These are phyloP conservation scores for Tympanopsis confertula DNA, from an alignment of 2,329 filamentous ascomycete genomes.

Conservation along the genomic window DNA sequence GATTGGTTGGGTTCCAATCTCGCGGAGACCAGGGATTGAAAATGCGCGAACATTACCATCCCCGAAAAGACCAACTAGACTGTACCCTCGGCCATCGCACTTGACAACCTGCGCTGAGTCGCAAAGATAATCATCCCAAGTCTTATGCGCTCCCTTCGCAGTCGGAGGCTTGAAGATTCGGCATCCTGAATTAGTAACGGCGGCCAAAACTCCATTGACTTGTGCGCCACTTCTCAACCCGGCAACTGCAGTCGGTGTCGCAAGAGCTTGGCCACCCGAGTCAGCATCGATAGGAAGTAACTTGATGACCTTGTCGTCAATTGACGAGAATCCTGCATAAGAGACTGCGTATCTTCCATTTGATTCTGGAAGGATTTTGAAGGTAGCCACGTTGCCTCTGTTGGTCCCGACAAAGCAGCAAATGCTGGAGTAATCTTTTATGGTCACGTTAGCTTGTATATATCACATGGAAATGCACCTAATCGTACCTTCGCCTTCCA, in stretches of 20 bases:
- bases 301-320: constrained; percentile 62
- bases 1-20: constrained; percentile 54
- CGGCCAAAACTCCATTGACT: constrained; percentile 71
- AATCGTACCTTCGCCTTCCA: constrained; percentile 66
- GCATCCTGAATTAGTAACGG: constrained; percentile 58
- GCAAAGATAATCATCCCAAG: constrained; percentile 74
- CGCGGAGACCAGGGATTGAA: constrained; percentile 77
- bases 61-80: constrained; percentile 73
- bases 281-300: constrained; percentile 72
- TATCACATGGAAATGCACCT: not conserved
- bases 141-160: constrained; percentile 82
- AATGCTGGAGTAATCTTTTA: constrained; percentile 75
- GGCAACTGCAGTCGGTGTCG: constrained; percentile 65
- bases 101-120: constrained; percentile 69
- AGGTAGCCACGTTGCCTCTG: constrained; percentile 70
- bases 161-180: constrained; percentile 78
- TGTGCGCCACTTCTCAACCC: constrained; percentile 63
- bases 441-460: constrained; percentile 10
- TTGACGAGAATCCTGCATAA: constrained; percentile 53
- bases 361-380: constrained; percentile 71
- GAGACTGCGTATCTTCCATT: constrained; percentile 62
- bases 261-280: constrained; percentile 63
- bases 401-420: constrained; percentile 85
- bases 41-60: constrained; percentile 72
- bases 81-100: constrained; percentile 63